Percentiles rank a stretch among this genome's conserved stretches.
Evolutionary conservation across 805 yeast species (phyloP).

Genomic region (Nakazawaea holstii): DNA sequence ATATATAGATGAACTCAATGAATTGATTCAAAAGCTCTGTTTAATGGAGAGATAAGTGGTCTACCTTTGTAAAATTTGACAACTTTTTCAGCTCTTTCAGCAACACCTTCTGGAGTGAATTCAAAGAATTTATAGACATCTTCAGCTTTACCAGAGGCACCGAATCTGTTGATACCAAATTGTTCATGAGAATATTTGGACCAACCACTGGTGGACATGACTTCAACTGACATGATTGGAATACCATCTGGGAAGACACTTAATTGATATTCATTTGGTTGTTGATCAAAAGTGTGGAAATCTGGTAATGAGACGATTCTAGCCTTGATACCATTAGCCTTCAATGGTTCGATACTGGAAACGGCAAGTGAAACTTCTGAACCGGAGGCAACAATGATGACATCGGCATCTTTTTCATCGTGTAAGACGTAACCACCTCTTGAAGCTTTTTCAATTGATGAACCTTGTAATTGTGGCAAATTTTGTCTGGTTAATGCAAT

Average conservation of each 20-base stretch:
- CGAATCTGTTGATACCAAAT: conserved; percentile 92
- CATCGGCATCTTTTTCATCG: conserved; percentile 55
- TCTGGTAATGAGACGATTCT: conserved; percentile 92
- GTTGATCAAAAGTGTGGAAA: conserved; percentile 83
- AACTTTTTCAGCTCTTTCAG: conserved; percentile 76
- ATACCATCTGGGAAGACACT: conserved; percentile 92
- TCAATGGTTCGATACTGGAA: conserved; percentile 74
- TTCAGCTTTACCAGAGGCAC: conserved; percentile 89
- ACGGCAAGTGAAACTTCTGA: conserved; percentile 86
- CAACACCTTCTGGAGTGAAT: conserved; percentile 91
- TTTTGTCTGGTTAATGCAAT: conserved; percentile 81
- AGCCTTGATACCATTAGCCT: conserved; percentile 61
- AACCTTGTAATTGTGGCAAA: conserved; percentile 91
- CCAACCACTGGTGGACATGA: conserved; percentile 89
- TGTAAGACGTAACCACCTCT: conserved; percentile 90
- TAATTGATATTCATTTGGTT: conserved; percentile 72
- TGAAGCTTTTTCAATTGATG: conserved; percentile 82
- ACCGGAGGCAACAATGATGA: conserved; percentile 87
- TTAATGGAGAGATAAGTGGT: conserved; percentile 67
- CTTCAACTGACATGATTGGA: conserved; percentile 93
- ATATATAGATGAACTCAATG: not conserved
- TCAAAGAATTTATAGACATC: conserved; percentile 81
- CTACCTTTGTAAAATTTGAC: conserved; percentile 79
- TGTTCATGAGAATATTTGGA: conserved; percentile 92
- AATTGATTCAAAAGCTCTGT: conserved; percentile 61